Evolutionary conservation across 331 rosid species (phyloP), one percentile per base, ranked within the genome.

Genomic region (Prunus yedoensis): DNA sequence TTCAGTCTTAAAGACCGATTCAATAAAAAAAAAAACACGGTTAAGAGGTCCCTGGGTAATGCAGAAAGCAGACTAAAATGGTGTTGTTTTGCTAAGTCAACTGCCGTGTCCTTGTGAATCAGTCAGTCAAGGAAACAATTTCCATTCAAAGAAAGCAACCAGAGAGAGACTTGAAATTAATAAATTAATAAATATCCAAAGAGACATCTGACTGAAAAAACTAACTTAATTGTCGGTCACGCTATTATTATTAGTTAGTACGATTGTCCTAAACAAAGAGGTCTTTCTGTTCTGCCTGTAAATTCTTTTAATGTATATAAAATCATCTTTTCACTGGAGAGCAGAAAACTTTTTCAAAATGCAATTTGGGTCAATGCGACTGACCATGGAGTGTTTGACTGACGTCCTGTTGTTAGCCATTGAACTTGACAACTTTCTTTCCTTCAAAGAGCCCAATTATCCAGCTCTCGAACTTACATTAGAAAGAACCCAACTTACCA

Each of bases 61-160:
- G 73, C 76, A 7, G 11, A 27, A 10, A 4, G 14, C 38, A 38
- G 30, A 10, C 16, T 21, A 59, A 20, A 43, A 15, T 14, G 21
- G 1, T 15, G 43, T 6, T 2, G 58, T 30, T 5, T 15, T 66
- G 71, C 77, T 3, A 41, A 81, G 84, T 86, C 90, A 83, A 81
- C 81, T 38, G 74, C 83, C 83, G 47, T 69, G 83, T 12, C 50
- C 27, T 12, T 8, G 8, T 1, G 79, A 62, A 5, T 30, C 14
- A 13, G 71, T 67, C 63, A 71, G 77, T 80, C 85, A 54, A 3
- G 4, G 4, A 9, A 11, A 15, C 9, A 38, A 17, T 5, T 46
- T 74, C 69, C 4, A 41, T 69, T 52, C 78, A 71, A 65, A 70
- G n/a, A 27, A 56, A 76, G 4, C 68, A 66, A 16, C 35, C 3